Evolutionary conservation across 345 rosid genomes (phyloP), one percentile per base, ranked within the genome.

Genomic region (Barbarea vulgaris): DNA sequence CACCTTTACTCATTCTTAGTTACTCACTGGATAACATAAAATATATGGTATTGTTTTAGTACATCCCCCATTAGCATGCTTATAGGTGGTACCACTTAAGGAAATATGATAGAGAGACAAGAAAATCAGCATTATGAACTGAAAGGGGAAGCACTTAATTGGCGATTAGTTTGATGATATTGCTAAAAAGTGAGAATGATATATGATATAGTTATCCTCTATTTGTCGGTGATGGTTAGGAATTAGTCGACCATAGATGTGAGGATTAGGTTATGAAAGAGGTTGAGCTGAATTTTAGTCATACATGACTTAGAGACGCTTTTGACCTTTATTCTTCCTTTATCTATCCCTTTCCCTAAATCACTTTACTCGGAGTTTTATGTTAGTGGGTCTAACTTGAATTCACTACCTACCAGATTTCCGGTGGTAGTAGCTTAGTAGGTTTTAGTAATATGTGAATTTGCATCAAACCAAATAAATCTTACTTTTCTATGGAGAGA

Each of bases 341-440:
- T 51, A 42, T 31, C 13, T 53, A 18, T 36, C 62, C 37, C 53
- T 62, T 55, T 24, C 57, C 11, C 63, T 30, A 17, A 55, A 55
- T 46, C 15, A 5, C n/a, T 64, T 13, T 50, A 36, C 69, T 37
- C 53, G 6, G 53, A 61, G 39, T 72, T 60, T 30, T 62, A 11
- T 56, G 48, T 44, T 54, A 55, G 50, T 44, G 22, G 64, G 34
- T 24, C 55, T 74, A 55, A 65, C 28, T 42, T 42, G 30, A 44
- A 71, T 31, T 70, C 67, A 31, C 36, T 58, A 36, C 59, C 53
- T 57, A 73, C 13, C 67, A 66, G n/a, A n/a, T n/a, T n/a, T n/a
- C n/a, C n/a, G 39, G 66, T 67, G 65, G 72, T 67, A 57, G 59
- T 67, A 57, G 66, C 52, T 73, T 53, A 28, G 54, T 52, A 62